Base-by-base conservation (phyloP, 2,329 filamentous ascomycete species). In the Pseudomassariella vexata region DNA sequence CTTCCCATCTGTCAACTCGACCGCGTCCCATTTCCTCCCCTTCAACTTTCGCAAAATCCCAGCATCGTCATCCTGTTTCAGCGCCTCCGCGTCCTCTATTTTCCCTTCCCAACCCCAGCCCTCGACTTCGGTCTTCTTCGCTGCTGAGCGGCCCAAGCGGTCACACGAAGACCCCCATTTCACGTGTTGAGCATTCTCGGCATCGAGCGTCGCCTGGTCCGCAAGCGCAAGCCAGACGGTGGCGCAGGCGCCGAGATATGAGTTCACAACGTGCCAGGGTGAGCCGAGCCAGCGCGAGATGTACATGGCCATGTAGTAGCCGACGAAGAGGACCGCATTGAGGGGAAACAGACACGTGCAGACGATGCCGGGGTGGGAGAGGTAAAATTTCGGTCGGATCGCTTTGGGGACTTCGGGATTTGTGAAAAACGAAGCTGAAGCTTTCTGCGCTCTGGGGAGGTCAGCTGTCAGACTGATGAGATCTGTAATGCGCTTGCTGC, bases 81-180 rank as follows among this genome's bases (percentile, higher is more conserved):
- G 44, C 25, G 62, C 59, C 22, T 66, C 62, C 41, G 66, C 66
- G 19, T 63, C 57, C 41, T 69, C 67, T n/a, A 68, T 63, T 8
- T 58, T 63, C 34, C 82, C 79, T 41, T 76, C 65, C 58, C 79
- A 82, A 0, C 87, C 89, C 88, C 89, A 95, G 6, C 87, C 85
- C 25, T 85, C 79, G 3, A 94, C 81, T 56, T 95, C 86, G 2
- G 88, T 94, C 48, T 77, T 76, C 57, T 81, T 82, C 5, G 86
- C 75, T 23, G 70, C 63, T 37, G 74, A 70, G 14, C 68, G 60
- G 0, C 82, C 79, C 34, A 60, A 56, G 9, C 71, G 56, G 42
- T 81, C 72, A 7, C 72, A 73, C n/a, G 76, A 73, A 19, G 82
- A 84, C 3, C 90, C 90, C 90, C 90, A 96, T 63, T 96, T 96